A percentile compares a stretch with the other conserved stretches of the same genome.
These are phyloP conservation scores for Macrolepiota dolichaula DNA, from an alignment of 768 basidiomycete species.

Conservation along the genomic window DNA sequence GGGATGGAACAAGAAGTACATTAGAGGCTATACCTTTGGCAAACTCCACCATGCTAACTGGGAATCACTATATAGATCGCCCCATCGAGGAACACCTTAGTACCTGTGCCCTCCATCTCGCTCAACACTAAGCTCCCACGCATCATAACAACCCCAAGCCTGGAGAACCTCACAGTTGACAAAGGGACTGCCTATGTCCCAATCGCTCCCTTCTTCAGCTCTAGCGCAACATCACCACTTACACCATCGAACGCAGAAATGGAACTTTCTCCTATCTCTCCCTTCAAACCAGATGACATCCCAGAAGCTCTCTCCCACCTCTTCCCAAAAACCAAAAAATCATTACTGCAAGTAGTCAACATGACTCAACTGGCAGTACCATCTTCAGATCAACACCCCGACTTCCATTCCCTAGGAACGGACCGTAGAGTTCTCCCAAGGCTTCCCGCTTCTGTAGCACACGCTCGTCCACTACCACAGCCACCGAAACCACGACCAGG, in stretches of 20 bases:
- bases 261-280: not conserved
- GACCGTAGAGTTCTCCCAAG: not conserved
- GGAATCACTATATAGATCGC: not conserved
- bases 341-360: slow-evolving; percentile 2
- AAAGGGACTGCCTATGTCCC: not conserved
- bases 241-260: not conserved
- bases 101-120: not conserved
- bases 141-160: not conserved
- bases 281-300: not conserved
- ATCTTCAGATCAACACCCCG: not conserved
- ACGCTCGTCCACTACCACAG: not conserved
- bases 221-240: not conserved
- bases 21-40: not conserved
- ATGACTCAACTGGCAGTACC: not conserved
- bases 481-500: not conserved
- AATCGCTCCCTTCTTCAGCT: not conserved
- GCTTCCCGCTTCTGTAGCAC: not conserved
- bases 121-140: not conserved
- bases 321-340: not conserved
- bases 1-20: slow-evolving; percentile 7
- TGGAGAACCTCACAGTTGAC: not conserved
- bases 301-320: slow-evolving; percentile 2
- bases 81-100: not conserved
- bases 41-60: not conserved
- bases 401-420: not conserved